Evolutionary conservation across 139 green algal genomes (phyloP), one percentile per base, ranked within the genome.

Genomic region (Closterium sp.): DNA sequence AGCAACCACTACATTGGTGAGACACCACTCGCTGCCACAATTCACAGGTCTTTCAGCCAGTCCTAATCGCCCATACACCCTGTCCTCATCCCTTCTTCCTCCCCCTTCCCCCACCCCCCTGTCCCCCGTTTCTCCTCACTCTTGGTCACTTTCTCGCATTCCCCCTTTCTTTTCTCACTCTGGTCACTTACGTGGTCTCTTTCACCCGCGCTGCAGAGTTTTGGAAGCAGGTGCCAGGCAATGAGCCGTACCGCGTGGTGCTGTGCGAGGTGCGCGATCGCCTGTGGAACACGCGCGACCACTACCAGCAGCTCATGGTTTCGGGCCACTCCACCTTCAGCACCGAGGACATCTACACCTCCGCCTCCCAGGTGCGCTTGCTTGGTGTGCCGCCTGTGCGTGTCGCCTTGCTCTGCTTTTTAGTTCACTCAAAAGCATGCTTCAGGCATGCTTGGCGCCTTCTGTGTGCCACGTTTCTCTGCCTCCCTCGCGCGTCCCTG

Each of bases 181-280:
- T 25, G 9, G 9, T 66, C 6, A 66, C 43, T 66, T 66, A 16
- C 9, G 12, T 12, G 19, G 19, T 66, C 43, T 21, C 9, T 66
- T 21, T 66, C 76, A 31, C 76, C 25, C 28, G 76, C 76, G 9
- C n/a, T 85, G 81, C 89, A 88, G 94, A 96, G 64, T 96, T 96
- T 84, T 96, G 94, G 94, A 92, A 93, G n/a, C 23, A 84, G 12
- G 84, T 95, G 19, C 94, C 94, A 30, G 23, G 84, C 30, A 90
- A 34, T 2, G 97, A 99, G 93, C 98, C 98, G 10, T 99, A 99
- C 94, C 94, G 98, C 7, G 95, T 98, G 66, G 91, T 99, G 55
- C 96, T 99, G 55, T 96, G 95, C 2, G 96, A 98, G 76, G 91
- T 99, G 84, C 93, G 97, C 3, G 95, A 97, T 91, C 96, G 96